These are phyloP conservation scores for Gymnopilus junonius DNA, from an alignment of 768 basidiomycete species.

Conservation along the genomic window DNA sequence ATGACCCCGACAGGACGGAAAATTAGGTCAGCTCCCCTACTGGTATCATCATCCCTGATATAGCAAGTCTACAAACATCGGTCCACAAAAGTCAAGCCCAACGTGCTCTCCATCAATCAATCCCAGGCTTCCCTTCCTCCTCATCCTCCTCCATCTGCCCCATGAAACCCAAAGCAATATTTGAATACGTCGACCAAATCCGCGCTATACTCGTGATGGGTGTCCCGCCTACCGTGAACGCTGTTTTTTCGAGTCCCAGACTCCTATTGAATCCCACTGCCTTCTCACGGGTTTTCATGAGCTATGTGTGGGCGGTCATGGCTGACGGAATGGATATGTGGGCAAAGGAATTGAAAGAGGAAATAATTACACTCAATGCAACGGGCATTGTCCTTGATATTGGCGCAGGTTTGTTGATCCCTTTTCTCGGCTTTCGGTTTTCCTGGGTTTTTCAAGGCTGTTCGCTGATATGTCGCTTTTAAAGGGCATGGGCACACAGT, in stretches of 20 bases:
- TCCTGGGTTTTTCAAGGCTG: no score
- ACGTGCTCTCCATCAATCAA: constrained; percentile 1
- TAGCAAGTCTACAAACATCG: not conserved
- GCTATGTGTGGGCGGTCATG: constrained; percentile 56
- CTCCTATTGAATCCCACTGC: constrained; percentile 47
- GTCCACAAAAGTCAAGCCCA: constrained; percentile 1
- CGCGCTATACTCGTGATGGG: constrained; percentile 15
- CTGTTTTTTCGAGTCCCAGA: constrained; percentile 41
- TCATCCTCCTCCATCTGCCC: not conserved
- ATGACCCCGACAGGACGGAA: not conserved
- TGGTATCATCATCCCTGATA: no score
- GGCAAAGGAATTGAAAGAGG: constrained; percentile 41
- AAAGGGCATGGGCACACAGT: constrained; percentile 67
- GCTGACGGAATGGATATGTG: constrained; percentile 50
- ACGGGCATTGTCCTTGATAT: constrained; percentile 66
- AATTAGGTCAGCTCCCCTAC: constrained; percentile 5
- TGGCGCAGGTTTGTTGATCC: constrained; percentile 56
- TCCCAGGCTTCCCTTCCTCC: not conserved
- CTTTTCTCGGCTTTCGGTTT: not conserved
- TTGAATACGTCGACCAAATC: not conserved
- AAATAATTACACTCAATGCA: constrained; percentile 57
- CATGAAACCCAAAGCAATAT: constrained; percentile 2
- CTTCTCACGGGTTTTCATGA: constrained; percentile 60
- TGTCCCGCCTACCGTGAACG: constrained; percentile 47
- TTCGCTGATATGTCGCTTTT: not conserved